Evolutionary conservation across 225 moss, liverwort and hornwort genomes (phyloP), one percentile per base, ranked within the genome.

Genomic region (Climacium dendroides): DNA sequence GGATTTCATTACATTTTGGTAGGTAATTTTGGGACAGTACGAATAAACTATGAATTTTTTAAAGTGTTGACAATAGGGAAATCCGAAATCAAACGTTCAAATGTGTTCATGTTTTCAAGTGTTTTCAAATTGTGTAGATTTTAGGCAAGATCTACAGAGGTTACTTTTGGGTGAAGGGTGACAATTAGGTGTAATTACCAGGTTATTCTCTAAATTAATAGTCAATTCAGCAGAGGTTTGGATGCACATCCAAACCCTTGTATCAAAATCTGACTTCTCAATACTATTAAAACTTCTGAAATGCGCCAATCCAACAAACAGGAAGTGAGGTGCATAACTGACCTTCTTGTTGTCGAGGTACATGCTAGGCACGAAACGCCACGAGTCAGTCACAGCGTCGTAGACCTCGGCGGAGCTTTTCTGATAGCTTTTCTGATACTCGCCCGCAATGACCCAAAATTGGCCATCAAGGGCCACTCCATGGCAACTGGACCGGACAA

Each of bases 401-500:
- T 90, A 96, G 57, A 96, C 90, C 63, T 96, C 96, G 29, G 94
- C 94, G 12, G 94, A 90, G 64, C 92, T 92, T 39, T 65, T 89
- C 82, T 91, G 87, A 17, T 84, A 23, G 45, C 59, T 87, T 77
- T 54, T 94, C 89, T 87, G 89, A 39, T 90, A 93, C 91, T 94
- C 92, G 19, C 95, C 95, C 8, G 94, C 95, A 52, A 95, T 82
- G 50, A 96, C 92, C 96, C 96, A 96, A 58, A 96, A 93, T 26
- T 94, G 83, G 9, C 87, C 91, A 32, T 86, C 88, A 3, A 96
- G 81, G 15, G 85, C 70, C 23, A 92, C 87, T 19, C 95, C 94
- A 12, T 83, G 91, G 52, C 94, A 94, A 47, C 93, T 94, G 2
- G 89, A 93, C 63, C 96, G 84, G 9, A 88, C 84, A 7, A 83